Evolutionary conservation across 352 stramenopile genomes (phyloP), one percentile per base, ranked within the genome.

Genomic region (Phytophthora cryptogea): DNA sequence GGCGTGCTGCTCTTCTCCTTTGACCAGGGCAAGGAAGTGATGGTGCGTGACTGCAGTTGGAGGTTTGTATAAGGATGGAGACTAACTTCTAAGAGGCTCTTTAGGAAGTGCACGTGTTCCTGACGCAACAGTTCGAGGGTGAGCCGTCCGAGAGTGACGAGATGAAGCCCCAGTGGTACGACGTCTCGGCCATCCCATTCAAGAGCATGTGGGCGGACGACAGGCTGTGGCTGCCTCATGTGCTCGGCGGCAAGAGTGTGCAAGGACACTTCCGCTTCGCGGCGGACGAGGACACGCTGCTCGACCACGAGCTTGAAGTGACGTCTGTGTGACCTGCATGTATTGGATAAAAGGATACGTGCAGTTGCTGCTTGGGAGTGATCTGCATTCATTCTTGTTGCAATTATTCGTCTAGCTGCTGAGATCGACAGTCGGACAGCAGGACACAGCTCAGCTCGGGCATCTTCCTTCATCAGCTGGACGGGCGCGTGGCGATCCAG

Each of bases 181-280:
- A 70, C 40, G 41, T 68, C 6, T 61, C 65, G 31, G 58, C 60
- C 9, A 83, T 97, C 41, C 90, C 90, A n/a, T 93, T 80, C 49
- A 56, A 77, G 3, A 65, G 62, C n/a, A 97, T 97, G 89, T 97
- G 89, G 89, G 64, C 83, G 2, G 88, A 96, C 65, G 88, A 97
- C 59, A 48, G 37, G 43, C 59, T 91, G 41, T 97, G 89, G 89
- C 60, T 96, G 36, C 87, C 86, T 20, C 76, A 86, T 16, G 70
- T 97, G 16, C 74, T 96, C 11, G 59, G 51, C 1, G 89, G 86
- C 35, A 78, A 86, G 32, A 74, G 41, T 31, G 84, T 96, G 42
- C 51, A 76, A 41, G 88, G 81, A 8, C 70, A 83, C 23, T 95
- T 94, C 53, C 70, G 78, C 59, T 96, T 95, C 52, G 70, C 66